Base-by-base conservation (phyloP, 2,329 filamentous ascomycete species). In the Aspergillus sojae region DNA sequence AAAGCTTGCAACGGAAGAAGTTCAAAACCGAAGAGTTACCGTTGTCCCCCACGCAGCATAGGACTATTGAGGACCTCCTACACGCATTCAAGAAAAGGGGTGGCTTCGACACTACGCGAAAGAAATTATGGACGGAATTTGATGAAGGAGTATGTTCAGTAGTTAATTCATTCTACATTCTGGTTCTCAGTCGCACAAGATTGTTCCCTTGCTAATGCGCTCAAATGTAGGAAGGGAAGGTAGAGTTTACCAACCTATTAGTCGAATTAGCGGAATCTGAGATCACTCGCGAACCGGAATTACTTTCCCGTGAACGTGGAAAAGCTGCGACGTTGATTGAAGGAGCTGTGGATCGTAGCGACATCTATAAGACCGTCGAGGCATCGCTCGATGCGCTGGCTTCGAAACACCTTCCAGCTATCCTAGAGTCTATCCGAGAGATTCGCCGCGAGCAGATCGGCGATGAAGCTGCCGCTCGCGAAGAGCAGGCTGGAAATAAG, bases 31-130 rank as follows among this genome's bases (percentile, higher is more conserved):
- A 85, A 4, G 88, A 90, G 67, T 80, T 90, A 30, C 88, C 88
- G 3, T 79, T 89, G 36, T 83, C 84, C 28, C 82, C 85, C 60
- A 76, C 82, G 41, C 86, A 89, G 72, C 84, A 86, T 65, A 79
- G 82, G 7, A 82, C 83, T 28, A 88, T 90, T 61, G 87, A 89
- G 72, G 81, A 81, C 67, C 80, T 90, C 52, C 80, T 89, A 21
- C 83, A 88, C 71, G 85, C 85, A 0, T 88, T 89, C 74, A 88
- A 88, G 76, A 89, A 89, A 76, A 88, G 88, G 74, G 88, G 88
- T 66, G 86, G 87, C 61, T 90, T 88, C 70, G 88, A 90, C 73
- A 79, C 78, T 57, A 77, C 89, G 61, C 84, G 88, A 63, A 89
- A 89, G 74, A 82, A 85, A 63, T 78, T 87, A 3, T 87, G 86